phyloP scores from a whole-genome alignment of 2,329 filamentous ascomycete species.

The Colletotrichum costaricense region DNA sequence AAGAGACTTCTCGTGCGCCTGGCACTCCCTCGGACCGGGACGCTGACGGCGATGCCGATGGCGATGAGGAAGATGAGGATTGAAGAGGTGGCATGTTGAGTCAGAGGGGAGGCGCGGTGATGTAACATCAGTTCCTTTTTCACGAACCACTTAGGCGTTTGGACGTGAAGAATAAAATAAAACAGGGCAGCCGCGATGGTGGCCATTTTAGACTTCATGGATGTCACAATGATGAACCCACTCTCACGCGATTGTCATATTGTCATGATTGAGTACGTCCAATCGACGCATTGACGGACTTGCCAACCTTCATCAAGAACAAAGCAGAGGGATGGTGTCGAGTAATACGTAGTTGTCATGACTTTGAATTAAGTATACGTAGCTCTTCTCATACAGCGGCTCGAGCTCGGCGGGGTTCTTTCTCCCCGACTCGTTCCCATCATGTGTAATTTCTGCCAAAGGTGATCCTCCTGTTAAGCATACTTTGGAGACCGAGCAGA shows the following conservation, averaged over 20 bases:
- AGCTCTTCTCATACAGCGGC: neutral
- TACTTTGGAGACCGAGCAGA: too few relatives aligned
- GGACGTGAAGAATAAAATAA: neutral
- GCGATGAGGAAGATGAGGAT: constrained; percentile 55
- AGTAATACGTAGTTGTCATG: neutral
- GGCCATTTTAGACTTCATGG: neutral
- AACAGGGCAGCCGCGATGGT: neutral
- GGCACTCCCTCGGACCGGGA: constrained; percentile 42
- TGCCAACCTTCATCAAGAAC: too few relatives aligned
- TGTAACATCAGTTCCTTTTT: neutral
- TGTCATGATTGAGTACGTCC: neutral
- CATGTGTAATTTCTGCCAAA: neutral
- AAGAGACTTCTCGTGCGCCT: constrained; percentile 10
- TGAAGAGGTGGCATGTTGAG: neutral
- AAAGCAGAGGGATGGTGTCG: neutral
- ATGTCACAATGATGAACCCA: neutral
- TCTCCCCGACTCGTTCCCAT: neutral
- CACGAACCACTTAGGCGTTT: neutral
- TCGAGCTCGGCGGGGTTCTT: neutral
- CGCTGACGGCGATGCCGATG: constrained; percentile 58
- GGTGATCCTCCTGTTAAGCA: neutral
- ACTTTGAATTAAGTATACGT: constrained; percentile 5
- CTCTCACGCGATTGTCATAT: neutral
- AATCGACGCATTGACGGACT: too few relatives aligned
- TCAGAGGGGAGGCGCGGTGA: neutral